Base-by-base conservation (phyloP, 257 asterid species). In the Solanum gandarillasii region DNA sequence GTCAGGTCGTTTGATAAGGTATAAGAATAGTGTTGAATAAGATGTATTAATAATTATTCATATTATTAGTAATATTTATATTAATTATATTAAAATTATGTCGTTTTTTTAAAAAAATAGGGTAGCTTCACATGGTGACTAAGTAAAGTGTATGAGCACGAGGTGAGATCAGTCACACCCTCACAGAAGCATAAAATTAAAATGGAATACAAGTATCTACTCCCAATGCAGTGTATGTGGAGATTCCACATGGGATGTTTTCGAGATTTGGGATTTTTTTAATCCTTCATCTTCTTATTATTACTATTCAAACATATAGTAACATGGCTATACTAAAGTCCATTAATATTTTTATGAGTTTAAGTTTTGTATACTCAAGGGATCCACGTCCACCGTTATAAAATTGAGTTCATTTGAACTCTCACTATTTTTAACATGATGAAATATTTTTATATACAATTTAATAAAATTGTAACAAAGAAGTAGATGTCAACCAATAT, bases 161-260 rank as follows among this genome's bases (percentile, higher is more conserved):
- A 76, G 60, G 36, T n/a, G 35, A 78, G 84, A 78, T 39, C 84
- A 38, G 84, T 73, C 81, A 32, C 41, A 36, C 52, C 31, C 21
- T 36, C 31, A 11, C 6, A 7, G 23, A 39, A n/a, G 39, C 39
- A 79, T 79, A 79, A 79, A 43, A 52, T 6, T 52, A 55, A 52
- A 43, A 79, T 79, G 39, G 85, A 79, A 43, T 58, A 78, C 9
- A 12, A 76, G 83, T 36, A 41, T 78, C 84, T 7, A 78, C 85
- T 79, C 67, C 67, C 85, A 43, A 43, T 79, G 85, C 16, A 43
- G 65, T 14, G 84, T 76, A 39, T 12, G 65, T 43, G 84, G 84
- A 79, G 84, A 79, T 79, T 79, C 85, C 85, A 79, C 85, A 79
- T 79, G 85, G 85, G 67, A 46, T 79, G 85, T 79, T 79, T 2